Conservation (phyloP, 495 filamentous ascomycete genomes). For the Annulohypoxylon moriforme region DNA sequence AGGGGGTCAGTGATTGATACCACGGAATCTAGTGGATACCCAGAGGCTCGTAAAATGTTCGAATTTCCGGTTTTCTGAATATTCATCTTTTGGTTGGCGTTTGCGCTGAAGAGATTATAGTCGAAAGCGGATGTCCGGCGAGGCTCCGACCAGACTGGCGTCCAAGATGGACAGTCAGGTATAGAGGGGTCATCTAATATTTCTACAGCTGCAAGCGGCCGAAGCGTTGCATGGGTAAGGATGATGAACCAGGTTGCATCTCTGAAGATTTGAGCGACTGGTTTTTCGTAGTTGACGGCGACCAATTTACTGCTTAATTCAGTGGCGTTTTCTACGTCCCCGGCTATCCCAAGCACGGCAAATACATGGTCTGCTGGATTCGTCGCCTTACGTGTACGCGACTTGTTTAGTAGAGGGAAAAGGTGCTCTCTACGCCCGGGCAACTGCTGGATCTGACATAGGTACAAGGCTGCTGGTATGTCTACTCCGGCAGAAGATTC, state of each 20-base stretch:
- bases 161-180: constrained; percentile 8
- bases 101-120: constrained; percentile 1
- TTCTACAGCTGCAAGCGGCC: constrained; percentile 1
- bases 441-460: constrained; percentile 2
- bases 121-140: neutral
- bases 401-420: neutral
- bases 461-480: neutral
- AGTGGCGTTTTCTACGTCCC: neutral
- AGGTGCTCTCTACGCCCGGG: neutral
- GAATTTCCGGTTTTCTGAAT: neutral
- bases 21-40: neutral
- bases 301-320: neutral
- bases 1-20: neutral
- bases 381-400: constrained; percentile 1
- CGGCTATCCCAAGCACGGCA: constrained; percentile 10
- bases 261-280: neutral
- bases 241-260: constrained; percentile 21
- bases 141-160: constrained; percentile 6
- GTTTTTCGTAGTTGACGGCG: constrained; percentile 2
- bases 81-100: neutral
- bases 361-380: neutral
- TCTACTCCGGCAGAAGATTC: neutral
- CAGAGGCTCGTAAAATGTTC: neutral
- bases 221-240: constrained; percentile 1
- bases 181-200: neutral